Base-by-base conservation (phyloP, 2,329 filamentous ascomycete genomes). In the Ophiosphaerella korrae region DNA sequence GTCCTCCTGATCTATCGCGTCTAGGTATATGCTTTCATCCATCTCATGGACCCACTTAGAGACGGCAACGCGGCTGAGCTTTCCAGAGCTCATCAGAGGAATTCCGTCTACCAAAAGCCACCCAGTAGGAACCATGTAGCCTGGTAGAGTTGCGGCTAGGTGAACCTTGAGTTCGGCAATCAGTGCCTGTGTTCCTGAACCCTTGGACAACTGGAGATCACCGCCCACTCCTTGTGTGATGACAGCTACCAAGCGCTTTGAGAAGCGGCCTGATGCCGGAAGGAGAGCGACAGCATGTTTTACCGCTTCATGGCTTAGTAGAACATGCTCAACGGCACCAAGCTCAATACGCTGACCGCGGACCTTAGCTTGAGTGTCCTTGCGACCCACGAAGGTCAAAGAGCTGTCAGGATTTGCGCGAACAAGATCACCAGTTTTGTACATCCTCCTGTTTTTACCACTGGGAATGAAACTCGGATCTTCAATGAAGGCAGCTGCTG, bases 271-370 rank as follows among this genome's bases (percentile, higher is more conserved):
- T 52, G 52, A 32, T 45, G 52, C 26, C 3, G 26, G 7, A 58
- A 31, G 8, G 46, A 31, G 5, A 53, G 35, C 23, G 48, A 50
- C 2, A 47, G 40, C 45, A 48, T 52, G 14, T 52, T 44, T 29
- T 29, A 29, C 26, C 11, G 3, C 26, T 8, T 29, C 26, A 11
- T 29, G 26, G 3, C 26, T 29, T 11, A 29, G 6, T 29, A 29
- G 11, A 29, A 29, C 26, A 29, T 29, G 26, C 48, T 49, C 48
- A 13, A 66, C 71, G 46, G 76, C 74, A 29, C 67, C 74, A 11
- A 77, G 55, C 44, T 77, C 74, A 34, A 77, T 67, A 1, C 75
- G 70, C 48, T 74, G 71, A 7, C 75, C 75, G 14, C 73, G 72
- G 40, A 77, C 64, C 45, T 63, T 63, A 42, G 63, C 51, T 37